Evolutionary conservation across 1,139 yeast species (phyloP).

Genomic region (Candida mesenterica): DNA sequence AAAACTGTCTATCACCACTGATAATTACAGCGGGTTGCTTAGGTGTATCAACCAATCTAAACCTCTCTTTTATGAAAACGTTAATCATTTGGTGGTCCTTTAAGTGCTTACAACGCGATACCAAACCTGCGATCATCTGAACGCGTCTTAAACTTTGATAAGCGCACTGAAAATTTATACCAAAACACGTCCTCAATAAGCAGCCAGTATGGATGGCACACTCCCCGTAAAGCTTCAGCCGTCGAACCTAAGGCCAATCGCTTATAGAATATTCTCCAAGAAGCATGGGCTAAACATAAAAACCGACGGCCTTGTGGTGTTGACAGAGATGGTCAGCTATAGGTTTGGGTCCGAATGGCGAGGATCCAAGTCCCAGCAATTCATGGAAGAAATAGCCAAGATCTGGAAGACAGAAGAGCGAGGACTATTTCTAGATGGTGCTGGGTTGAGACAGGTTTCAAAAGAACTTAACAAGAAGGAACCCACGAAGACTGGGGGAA

Average conservation of each 20-base stretch:
- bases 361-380: slow-evolving; percentile 60
- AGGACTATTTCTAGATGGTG: slow-evolving; percentile 81
- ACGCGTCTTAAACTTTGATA: no score
- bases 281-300: slow-evolving; percentile 90
- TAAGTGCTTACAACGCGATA: no score
- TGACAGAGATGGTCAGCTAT: slow-evolving; percentile 72
- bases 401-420: slow-evolving; percentile 88
- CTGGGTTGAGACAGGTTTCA: slow-evolving; percentile 61
- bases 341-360: slow-evolving; percentile 88
- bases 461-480: slow-evolving; percentile 43
- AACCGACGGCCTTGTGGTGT: slow-evolving; percentile 71
- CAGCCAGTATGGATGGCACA: not conserved
- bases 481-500: not conserved
- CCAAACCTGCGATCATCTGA: no score
- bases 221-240: slow-evolving; percentile 78
- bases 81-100: no score
- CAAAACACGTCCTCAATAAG: not conserved
- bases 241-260: slow-evolving; percentile 82
- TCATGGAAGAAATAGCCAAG: slow-evolving; percentile 76
- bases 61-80: no score
- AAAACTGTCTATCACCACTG: no score
- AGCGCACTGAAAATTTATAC: no score
- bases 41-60: no score
- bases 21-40: no score
- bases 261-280: slow-evolving; percentile 84